Percentiles rank a stretch among this genome's conserved stretches.
phyloP scores from a whole-genome alignment of 306 rosid genomes.

The Pyrus communis region DNA sequence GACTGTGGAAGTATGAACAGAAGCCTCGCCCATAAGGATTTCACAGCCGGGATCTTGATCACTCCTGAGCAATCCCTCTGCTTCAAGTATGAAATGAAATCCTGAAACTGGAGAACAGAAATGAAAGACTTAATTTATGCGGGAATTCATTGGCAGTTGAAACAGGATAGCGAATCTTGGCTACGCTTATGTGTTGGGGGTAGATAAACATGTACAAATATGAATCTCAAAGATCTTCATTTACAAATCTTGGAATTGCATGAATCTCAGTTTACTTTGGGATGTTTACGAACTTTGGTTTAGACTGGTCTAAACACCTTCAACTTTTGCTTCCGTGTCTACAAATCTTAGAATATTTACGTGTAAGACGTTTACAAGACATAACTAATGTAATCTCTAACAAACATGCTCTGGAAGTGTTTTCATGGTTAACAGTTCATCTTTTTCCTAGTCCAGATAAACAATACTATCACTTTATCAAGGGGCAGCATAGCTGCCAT shows the following conservation, averaged over 20 bases:
- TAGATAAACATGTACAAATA: background rate
- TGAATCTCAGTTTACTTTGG: background rate
- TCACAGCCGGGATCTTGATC: slow-evolving; percentile 71
- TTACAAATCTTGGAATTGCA: background rate
- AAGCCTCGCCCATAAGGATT: slow-evolving; percentile 87
- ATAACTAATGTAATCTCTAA: background rate
- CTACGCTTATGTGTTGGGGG: background rate
- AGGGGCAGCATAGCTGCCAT: background rate
- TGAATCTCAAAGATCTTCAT: background rate
- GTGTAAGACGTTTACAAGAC: background rate
- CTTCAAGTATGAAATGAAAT: slow-evolving; percentile 77
- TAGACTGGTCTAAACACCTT: background rate
- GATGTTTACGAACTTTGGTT: background rate
- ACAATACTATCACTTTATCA: background rate
- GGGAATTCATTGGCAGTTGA: background rate
- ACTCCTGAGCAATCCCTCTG: slow-evolving; percentile 98
- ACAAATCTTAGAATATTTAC: background rate
- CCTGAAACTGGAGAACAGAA: slow-evolving; percentile 77
- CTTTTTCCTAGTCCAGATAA: background rate
- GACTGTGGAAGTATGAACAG: slow-evolving; percentile 86
- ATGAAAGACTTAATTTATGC: slow-evolving; percentile 8
- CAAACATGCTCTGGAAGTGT: background rate
- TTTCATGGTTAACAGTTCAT: background rate
- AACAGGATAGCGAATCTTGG: background rate
- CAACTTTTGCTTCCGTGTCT: background rate